Base-by-base conservation (phyloP, 2,329 filamentous ascomycete species). In the Pseudogymnoascus sp. region DNA sequence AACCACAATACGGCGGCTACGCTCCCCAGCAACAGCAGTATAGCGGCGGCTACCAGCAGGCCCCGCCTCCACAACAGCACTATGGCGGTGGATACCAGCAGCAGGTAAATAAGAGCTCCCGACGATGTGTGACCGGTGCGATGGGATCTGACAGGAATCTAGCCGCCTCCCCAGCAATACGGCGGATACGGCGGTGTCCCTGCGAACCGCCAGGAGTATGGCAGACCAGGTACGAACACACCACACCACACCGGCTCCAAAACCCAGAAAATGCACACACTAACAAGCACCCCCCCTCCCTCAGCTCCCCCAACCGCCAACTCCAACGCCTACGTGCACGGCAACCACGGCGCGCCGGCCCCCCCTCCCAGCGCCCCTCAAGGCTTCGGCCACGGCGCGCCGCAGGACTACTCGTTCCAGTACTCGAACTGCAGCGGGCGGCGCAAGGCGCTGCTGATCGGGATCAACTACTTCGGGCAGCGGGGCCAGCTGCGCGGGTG, bases 381-480 rank as follows among this genome's bases (percentile, higher is more conserved):
- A 74, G 80, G 83, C 66, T 95, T 95, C 72, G 90, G 92, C 63
- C 81, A 87, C 66, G 92, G 91, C 64, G 92, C 93, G 13, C 92
- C 92, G 17, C 82, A 86, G 67, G 83, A 82, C 70, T 96, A 96
- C 76, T 85, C 82, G 50, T 97, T 93, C 76, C 90, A 93, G 76
- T 97, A 97, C 76, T 96, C 92, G 57, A 88, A 88, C 68, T 97
- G 93, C 75, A 96, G 89, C 4, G 93, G 93, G 53, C 86, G 87
- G 70, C 82, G 93, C 73, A 97, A 97, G 78, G 93, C 93, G 4
- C 79, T 97, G 31, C 77, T 97, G 66, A 93, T 97, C 69, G 93
- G 93, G 63, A 96, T 97, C 80, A 97, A 97, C 78, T 97, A 97
- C 78, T 97, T 97, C 74, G 87, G 89, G 61, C 93, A 97, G 77